Evolutionary conservation across 345 rosid genomes (phyloP), one percentile per base, ranked within the genome.

Genomic region (Populus simonii): DNA sequence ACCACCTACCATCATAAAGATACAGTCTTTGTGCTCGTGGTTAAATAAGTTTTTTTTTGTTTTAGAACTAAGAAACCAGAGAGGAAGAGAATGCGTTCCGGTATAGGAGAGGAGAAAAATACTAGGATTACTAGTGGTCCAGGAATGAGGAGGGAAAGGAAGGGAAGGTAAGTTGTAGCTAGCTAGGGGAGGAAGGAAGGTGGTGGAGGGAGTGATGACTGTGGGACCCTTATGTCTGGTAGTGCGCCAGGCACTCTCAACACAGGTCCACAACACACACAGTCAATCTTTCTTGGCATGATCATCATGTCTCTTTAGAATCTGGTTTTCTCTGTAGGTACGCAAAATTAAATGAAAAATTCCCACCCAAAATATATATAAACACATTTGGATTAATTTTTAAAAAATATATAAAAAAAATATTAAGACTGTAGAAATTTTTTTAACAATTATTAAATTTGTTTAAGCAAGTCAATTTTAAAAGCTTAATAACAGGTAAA

Each of bases 211-310:
- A 84, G 88, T 90, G 93, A 90, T 90, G 90, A 89, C 63, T 74
- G 72, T 89, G 92, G 95, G 93, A 8, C 92, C 97, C 87, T 68
- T 74, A 59, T 90, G 97, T 93, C 92, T 86, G 82, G 81, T 87
- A 91, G 93, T 92, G 97, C 90, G 92, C 90, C 81, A 72, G 84
- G 89, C 94, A 92, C 90, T 87, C 88, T 74, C 67, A 61, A 78
- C 72, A 76, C 80, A 66, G 73, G 76, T 70, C 78, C 82, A 68
- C 78, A 74, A 43, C 70, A 41, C 45, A 51, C 72, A 51, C 27
- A 31, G 78, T 74, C 78, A 79, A 73, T 4, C 77, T 72, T 81
- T 69, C 79, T 76, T 63, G 87, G 70, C 87, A 88, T 33, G 83
- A 83, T 81, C 79, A 80, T 70, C 86, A 81, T 87, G 74, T 87